Percentiles rank a stretch among this genome's conserved stretches.
These are phyloP conservation scores for Trichoderma simmonsii DNA, from an alignment of 2,329 filamentous ascomycete genomes.

Conservation along the genomic window DNA sequence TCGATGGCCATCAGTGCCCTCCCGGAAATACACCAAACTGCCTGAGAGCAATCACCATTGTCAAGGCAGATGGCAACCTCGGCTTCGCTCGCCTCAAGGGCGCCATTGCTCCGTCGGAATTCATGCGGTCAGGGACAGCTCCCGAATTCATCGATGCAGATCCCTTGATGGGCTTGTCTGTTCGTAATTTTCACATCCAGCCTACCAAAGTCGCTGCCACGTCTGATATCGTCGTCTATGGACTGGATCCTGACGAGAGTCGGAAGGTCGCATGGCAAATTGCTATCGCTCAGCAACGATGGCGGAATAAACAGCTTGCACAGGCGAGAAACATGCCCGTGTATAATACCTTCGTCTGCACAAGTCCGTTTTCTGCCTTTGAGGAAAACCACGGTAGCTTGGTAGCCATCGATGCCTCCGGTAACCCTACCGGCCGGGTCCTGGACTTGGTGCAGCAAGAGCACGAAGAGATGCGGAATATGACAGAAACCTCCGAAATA, in stretches of 20 bases:
- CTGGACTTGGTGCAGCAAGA: constrained; percentile 91
- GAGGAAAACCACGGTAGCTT: constrained; percentile 67
- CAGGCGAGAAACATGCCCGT: constrained; percentile 53
- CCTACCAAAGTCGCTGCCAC: constrained; percentile 80
- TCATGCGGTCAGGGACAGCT: constrained; percentile 55
- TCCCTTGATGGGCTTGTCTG: constrained; percentile 86
- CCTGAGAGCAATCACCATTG: constrained; percentile 75
- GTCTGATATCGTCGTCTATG: constrained; percentile 92
- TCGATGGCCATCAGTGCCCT: constrained; percentile 71
- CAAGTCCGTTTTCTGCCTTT: constrained; percentile 65
- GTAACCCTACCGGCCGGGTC: constrained; percentile 70
- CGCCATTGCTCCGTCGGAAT: constrained; percentile 76
- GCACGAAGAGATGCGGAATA: constrained; percentile 84
- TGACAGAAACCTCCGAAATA: constrained; percentile 88
- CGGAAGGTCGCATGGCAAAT: constrained; percentile 66
- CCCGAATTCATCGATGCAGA: constrained; percentile 77
- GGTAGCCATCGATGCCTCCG: constrained; percentile 70
- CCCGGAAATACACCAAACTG: constrained; percentile 67
- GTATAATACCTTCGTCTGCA: constrained; percentile 82
- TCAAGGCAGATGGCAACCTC: constrained; percentile 85
- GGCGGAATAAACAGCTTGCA: constrained; percentile 63
- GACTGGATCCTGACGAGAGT: constrained; percentile 62
- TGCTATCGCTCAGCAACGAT: constrained; percentile 71
- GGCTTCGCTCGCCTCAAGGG: constrained; percentile 75
- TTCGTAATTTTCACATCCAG: constrained; percentile 97